A percentile compares a stretch with the other conserved stretches of the same genome.
phyloP scores from a whole-genome alignment of 1,284 basidiomycete species.

The Cutaneotrichosporon sp. region DNA sequence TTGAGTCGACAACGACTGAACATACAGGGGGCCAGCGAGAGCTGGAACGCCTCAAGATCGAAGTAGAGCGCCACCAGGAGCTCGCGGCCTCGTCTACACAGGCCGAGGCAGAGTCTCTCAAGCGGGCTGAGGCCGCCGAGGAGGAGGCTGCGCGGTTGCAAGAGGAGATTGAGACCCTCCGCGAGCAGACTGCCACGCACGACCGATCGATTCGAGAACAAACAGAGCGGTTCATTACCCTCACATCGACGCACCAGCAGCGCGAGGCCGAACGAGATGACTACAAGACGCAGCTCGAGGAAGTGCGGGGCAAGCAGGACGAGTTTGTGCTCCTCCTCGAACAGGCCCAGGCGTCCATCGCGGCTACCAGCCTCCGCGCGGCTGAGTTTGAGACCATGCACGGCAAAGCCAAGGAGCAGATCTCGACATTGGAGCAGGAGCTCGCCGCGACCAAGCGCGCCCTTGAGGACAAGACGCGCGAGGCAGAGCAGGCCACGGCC shows the following conservation, averaged over 20 bases:
- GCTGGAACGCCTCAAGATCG: conserved; percentile 68
- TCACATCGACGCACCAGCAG: conserved; percentile 71
- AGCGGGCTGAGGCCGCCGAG: conserved; percentile 77
- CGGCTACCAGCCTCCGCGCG: conserved; percentile 63
- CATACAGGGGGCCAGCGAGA: conserved; percentile 57
- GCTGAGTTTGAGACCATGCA: conserved; percentile 72
- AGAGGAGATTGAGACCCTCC: conserved; percentile 68
- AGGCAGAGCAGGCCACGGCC: conserved; percentile 63
- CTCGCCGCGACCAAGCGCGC: conserved; percentile 71
- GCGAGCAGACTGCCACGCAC: conserved; percentile 59
- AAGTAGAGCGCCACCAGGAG: conserved; percentile 55
- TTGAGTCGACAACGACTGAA: conserved; percentile 63
- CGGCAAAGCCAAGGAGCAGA: conserved; percentile 62
- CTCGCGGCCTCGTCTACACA: conserved; percentile 75
- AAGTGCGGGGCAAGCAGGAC: conserved; percentile 63
- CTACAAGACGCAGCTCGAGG: conserved; percentile 65
- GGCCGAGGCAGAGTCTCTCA: conserved; percentile 69
- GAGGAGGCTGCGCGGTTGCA: conserved; percentile 66
- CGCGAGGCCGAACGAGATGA: conserved; percentile 72
- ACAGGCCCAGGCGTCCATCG: conserved; percentile 73
- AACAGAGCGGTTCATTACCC: conserved; percentile 65
- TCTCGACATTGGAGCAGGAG: conserved; percentile 64
- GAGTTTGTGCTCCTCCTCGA: conserved; percentile 81
- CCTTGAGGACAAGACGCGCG: conserved; percentile 64
- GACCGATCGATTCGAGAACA: conserved; percentile 75